A percentile compares a stretch with the other conserved stretches of the same genome.
Evolutionary conservation across 345 rosid species (phyloP).

Genomic region (Abelmoschus esculentus): DNA sequence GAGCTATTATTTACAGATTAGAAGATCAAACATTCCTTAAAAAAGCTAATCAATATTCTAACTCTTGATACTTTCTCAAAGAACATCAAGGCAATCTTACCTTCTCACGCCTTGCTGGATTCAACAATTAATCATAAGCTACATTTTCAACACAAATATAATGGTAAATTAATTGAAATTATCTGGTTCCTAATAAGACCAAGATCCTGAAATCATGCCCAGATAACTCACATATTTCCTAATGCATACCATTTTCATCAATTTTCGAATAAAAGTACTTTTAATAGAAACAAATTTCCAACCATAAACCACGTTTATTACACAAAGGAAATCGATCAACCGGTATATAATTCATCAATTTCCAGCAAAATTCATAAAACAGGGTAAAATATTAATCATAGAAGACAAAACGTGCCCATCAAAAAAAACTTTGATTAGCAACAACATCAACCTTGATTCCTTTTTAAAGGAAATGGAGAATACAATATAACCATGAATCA

Average conservation of each 20-base stretch:
- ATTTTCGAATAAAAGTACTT: not conserved
- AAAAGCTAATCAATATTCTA: not conserved
- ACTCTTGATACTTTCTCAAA: not conserved
- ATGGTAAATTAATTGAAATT: slow-evolving; percentile 5
- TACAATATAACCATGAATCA: slow-evolving; percentile 5
- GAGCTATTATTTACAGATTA: not conserved
- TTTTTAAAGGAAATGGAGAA: not conserved
- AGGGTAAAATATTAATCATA: not conserved
- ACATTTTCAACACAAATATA: not conserved
- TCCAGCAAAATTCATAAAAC: not conserved
- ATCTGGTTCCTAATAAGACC: not conserved
- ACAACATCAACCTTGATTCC: not conserved
- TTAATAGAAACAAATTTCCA: not conserved
- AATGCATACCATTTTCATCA: not conserved
- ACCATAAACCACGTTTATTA: not conserved
- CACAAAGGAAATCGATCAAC: not conserved
- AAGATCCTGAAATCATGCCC: slow-evolving; percentile 5
- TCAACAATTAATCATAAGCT: not conserved
- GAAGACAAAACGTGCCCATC: not conserved
- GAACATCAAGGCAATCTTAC: not conserved
- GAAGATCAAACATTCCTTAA: not conserved
- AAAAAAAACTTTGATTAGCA: not conserved
- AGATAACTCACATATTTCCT: not conserved
- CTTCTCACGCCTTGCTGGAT: not conserved
- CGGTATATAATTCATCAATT: not conserved